Percentiles rank a stretch among this genome's conserved stretches.
Evolutionary conservation across 2,329 filamentous ascomycete genomes (phyloP).

Genomic region (Rosellinia necatrix): DNA sequence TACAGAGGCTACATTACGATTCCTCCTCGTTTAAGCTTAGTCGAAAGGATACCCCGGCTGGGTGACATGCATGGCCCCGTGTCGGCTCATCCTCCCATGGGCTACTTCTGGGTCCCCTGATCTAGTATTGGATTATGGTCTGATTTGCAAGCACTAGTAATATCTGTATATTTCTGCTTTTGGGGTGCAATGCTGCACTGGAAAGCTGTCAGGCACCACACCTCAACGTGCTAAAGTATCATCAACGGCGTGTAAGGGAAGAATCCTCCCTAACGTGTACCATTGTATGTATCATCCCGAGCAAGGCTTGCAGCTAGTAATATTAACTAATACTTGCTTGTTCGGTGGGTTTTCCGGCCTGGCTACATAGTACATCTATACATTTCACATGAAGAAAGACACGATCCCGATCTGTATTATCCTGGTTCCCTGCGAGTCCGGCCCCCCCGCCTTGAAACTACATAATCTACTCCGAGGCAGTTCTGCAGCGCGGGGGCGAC

Average conservation of each 20-base stretch:
- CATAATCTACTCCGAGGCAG: conserved; percentile 3
- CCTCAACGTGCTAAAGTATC: conserved; percentile 28
- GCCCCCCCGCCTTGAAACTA: conserved; percentile 3
- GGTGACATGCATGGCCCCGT: conserved; percentile 39
- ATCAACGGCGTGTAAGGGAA: conserved; percentile 25
- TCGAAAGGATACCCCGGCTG: conserved; percentile 19
- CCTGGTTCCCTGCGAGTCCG: conserved; percentile 1
- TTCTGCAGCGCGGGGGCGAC: conserved; percentile 19
- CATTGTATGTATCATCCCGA: conserved; percentile 27
- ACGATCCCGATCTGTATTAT: conserved; percentile 3
- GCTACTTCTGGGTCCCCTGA: conserved; percentile 29
- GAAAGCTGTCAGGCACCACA: conserved; percentile 28
- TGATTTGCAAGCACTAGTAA: conserved; percentile 28
- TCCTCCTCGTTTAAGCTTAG: conserved; percentile 26
- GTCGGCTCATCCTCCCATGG: conserved; percentile 39
- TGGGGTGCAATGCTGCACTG: conserved; percentile 21
- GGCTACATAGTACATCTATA: too few species aligned
- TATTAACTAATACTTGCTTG: conserved; percentile 18
- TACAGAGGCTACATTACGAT: conserved; percentile 27
- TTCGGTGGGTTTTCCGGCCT: conserved; percentile 18
- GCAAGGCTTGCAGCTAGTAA: conserved; percentile 30
- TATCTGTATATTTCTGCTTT: conserved; percentile 17
- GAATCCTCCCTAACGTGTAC: conserved; percentile 21
- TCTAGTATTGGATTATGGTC: conserved; percentile 27
- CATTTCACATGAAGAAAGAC: not conserved